Base-by-base conservation (phyloP, 805 yeast genomes). In the Myxozyma monticola region DNA sequence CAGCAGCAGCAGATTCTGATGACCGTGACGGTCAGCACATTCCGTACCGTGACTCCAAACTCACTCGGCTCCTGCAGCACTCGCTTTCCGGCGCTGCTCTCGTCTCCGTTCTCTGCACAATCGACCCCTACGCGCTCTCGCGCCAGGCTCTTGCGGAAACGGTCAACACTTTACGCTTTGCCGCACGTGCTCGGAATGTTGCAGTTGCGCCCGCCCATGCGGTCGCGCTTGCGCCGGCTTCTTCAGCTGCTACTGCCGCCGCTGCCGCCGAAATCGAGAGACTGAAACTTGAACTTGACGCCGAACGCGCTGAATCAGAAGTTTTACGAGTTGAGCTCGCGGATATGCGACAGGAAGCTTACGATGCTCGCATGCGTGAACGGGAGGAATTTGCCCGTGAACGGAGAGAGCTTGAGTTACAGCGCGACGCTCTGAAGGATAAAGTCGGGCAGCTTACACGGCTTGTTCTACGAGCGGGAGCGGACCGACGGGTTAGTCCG, bases 21-120 rank as follows among this genome's bases (percentile, higher is more conserved):
- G 41, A n/a, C 18, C 15, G 5, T 14, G 43, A 35, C 15, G 14
- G 40, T 20, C 80, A 78, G 12, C 97, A 93, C 65, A 79, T 93
- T 30, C 97, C 97, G 0, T 91, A 88, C 69, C 74, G 99, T 65
- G 98, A 91, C 66, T 88, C 96, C 2, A 91, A 91, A 64, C 77
- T 91, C 49, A 91, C 99, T 0, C 73, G 99, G 51, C 71, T 91
- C 28, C 70, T 91, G 49, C 98, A 93, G 68, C 96, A 96, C 1
- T 93, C 97, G 0, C 73, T 91, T 31, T 84, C 93, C 26, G 98
- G 98, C 0, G 79, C 83, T 28, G 83, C 96, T 1, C 74, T 89
- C 30, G 89, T 91, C 14, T 80, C 88, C 44, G 84, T 93, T 4
- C 74, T 91, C 22, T 93, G 98, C 66, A 91, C 98, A 0, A 81